A percentile compares a stretch with the other conserved stretches of the same genome.
These are phyloP conservation scores for Penicillium desertorum DNA, from an alignment of 495 filamentous ascomycete species.

Conservation along the genomic window DNA sequence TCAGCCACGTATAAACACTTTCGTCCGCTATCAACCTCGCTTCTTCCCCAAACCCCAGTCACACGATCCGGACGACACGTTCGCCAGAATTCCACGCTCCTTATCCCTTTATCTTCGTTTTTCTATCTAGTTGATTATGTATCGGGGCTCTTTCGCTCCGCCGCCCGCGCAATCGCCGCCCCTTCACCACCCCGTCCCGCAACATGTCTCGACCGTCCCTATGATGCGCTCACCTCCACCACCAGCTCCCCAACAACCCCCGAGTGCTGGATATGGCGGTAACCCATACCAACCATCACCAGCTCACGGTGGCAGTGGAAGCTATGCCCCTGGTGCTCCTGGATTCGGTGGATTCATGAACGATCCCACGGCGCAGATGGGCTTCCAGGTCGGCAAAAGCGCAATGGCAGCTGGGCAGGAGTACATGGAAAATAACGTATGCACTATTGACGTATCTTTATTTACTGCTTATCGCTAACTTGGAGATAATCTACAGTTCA, in stretches of 20 bases:
- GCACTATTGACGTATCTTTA: not conserved
- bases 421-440: slow-evolving; percentile 89
- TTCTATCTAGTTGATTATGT: slow-evolving; percentile 56
- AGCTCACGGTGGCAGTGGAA: slow-evolving; percentile 50
- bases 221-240: slow-evolving; percentile 96
- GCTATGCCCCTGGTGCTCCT: slow-evolving; percentile 55
- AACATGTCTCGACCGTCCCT: slow-evolving; percentile 98
- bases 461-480: slow-evolving; percentile 1
- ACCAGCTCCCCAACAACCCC: slow-evolving; percentile 70
- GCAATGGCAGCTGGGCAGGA: slow-evolving; percentile 87
- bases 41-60: slow-evolving; percentile 12
- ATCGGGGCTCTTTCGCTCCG: slow-evolving; percentile 74
- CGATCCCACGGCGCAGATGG: slow-evolving; percentile 95
- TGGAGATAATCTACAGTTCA: slow-evolving; percentile 59
- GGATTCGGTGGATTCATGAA: slow-evolving; percentile 87
- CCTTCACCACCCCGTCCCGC: slow-evolving; percentile 95
- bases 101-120: slow-evolving; percentile 6
- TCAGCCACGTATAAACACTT: slow-evolving; percentile 49
- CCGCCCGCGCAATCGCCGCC: slow-evolving; percentile 85
- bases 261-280: slow-evolving; percentile 62
- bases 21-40: slow-evolving; percentile 14
- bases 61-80: slow-evolving; percentile 8
- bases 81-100: slow-evolving; percentile 4
- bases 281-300: slow-evolving; percentile 67
- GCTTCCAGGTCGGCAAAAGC: slow-evolving; percentile 88